Base-by-base conservation (phyloP, 257 asterid species). In the Ligustrum vulgare region DNA sequence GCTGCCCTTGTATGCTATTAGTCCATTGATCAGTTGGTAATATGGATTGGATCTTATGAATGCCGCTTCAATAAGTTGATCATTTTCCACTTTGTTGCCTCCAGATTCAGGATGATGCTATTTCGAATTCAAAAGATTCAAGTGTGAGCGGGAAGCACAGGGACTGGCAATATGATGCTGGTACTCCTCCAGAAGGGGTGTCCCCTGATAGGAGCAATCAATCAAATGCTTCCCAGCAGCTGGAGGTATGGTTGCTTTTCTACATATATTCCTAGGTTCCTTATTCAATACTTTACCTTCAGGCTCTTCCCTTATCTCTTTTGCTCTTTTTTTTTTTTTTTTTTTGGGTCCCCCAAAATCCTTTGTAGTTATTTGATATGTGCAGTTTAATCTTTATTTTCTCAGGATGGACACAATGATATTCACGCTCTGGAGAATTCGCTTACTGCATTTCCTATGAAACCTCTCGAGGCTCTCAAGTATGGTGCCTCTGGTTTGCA, bases 71-170 rank as follows among this genome's bases (percentile, higher is more conserved):
- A 28, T 58, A 67, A 78, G 77, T 60, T 62, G 8, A 23, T 34
- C 65, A 9, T 70, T 47, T 47, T 43, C 47, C 65, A 10, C 22
- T 72, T 54, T 84, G 73, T 73, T 84, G 45, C 78, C 63, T 84
- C 80, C 91, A 95, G 99, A 89, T 95, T 83, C 93, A 89, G 32
- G 98, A 91, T 81, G 97, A 95, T 77, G 83, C 75, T 36, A 74
- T 82, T 73, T 75, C 90, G 76, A 82, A 83, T 81, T 82, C 81
- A 60, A 94, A 89, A 81, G 90, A 86, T 79, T 83, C 89, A 72
- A 83, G 82, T 78, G 80, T 77, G 77, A 77, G 84, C 45, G 84
- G 73, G 74, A 89, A 82, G 82, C 82, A 79, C 79, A 78, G 23
- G 73, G 84, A 80, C 11, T 71, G 77, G 63, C 88, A 80, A 63